Evolutionary conservation across 352 stramenopile species (phyloP).

Genomic region (Peronospora belbahrii): DNA sequence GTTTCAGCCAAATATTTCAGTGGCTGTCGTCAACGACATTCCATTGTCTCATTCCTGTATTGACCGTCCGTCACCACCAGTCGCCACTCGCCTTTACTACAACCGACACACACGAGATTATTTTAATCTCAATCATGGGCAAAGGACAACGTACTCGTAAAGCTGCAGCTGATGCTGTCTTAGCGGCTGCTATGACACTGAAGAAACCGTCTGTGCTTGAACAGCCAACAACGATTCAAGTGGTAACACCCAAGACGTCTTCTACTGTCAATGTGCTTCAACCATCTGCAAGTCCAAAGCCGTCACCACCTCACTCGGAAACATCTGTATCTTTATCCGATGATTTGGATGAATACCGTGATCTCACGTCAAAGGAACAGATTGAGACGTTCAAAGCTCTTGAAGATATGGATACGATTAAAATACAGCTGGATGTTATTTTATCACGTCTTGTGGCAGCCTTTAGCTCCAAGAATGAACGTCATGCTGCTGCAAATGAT

Average conservation of each 20-base stretch:
- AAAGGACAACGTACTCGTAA: constrained; percentile 61
- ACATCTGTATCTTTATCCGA: constrained; percentile 32
- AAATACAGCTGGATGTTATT: constrained; percentile 30
- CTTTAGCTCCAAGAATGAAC: constrained; percentile 28
- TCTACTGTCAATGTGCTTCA: constrained; percentile 7
- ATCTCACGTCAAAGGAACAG: constrained; percentile 40
- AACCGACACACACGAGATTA: too few species aligned
- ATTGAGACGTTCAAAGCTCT: constrained; percentile 27
- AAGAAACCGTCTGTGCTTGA: constrained; percentile 32
- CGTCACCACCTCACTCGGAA: constrained; percentile 21
- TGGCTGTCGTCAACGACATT: too few species aligned
- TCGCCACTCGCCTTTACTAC: too few species aligned
- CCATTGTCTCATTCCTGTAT: too few species aligned
- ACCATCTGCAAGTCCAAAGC: constrained; percentile 17
- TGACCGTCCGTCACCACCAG: too few species aligned
- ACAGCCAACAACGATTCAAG: constrained; percentile 23
- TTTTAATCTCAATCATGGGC: constrained; percentile 29
- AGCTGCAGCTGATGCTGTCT: constrained; percentile 40
- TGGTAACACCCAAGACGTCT: constrained; percentile 9
- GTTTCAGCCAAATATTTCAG: too few species aligned
- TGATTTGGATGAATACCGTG: constrained; percentile 26
- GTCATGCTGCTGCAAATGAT: constrained; percentile 39
- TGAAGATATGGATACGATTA: constrained; percentile 29
- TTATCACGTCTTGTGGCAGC: constrained; percentile 36
- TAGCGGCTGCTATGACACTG: constrained; percentile 29